These are phyloP conservation scores for Papiliotrema laurentii DNA, from an alignment of 1,284 basidiomycete species.

Conservation along the genomic window DNA sequence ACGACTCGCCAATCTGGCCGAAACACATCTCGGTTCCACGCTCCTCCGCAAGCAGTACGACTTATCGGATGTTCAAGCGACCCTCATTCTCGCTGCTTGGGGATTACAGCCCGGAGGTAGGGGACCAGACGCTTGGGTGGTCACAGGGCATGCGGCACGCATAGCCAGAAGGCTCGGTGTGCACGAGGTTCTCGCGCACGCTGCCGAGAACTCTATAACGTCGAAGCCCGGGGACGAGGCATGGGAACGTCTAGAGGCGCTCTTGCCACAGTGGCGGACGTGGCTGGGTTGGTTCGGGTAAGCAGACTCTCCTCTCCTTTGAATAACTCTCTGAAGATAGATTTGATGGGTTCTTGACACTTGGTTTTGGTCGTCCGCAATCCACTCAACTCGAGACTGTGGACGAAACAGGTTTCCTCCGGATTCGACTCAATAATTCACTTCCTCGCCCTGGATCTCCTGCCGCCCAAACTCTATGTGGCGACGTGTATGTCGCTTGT, in stretches of 20 bases:
- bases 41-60: slow-evolving; percentile 35
- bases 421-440: slow-evolving; percentile 18
- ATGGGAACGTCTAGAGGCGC: slow-evolving; percentile 22
- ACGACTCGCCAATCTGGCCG: slow-evolving; percentile 30
- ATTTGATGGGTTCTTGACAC: slow-evolving; percentile 31
- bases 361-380: slow-evolving; percentile 34
- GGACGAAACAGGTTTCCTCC: slow-evolving; percentile 24
- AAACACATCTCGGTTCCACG: slow-evolving; percentile 33
- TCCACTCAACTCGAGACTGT: slow-evolving; percentile 25
- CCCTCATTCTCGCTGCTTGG: slow-evolving; percentile 36
- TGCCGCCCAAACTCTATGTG: slow-evolving; percentile 21
- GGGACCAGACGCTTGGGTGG: slow-evolving; percentile 37
- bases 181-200: slow-evolving; percentile 23
- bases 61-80: slow-evolving; percentile 38
- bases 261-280: slow-evolving; percentile 32
- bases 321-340: slow-evolving; percentile 2
- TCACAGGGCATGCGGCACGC: slow-evolving; percentile 34
- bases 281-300: slow-evolving; percentile 29
- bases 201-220: slow-evolving; percentile 16
- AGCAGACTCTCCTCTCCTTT: neutral
- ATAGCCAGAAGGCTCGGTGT: slow-evolving; percentile 26
- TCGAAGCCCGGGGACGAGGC: slow-evolving; percentile 19
- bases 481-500: slow-evolving; percentile 33
- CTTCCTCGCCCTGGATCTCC: slow-evolving; percentile 20
- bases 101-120: slow-evolving; percentile 29